phyloP scores from a whole-genome alignment of 345 rosid genomes.

The Populus ilicifolia region DNA sequence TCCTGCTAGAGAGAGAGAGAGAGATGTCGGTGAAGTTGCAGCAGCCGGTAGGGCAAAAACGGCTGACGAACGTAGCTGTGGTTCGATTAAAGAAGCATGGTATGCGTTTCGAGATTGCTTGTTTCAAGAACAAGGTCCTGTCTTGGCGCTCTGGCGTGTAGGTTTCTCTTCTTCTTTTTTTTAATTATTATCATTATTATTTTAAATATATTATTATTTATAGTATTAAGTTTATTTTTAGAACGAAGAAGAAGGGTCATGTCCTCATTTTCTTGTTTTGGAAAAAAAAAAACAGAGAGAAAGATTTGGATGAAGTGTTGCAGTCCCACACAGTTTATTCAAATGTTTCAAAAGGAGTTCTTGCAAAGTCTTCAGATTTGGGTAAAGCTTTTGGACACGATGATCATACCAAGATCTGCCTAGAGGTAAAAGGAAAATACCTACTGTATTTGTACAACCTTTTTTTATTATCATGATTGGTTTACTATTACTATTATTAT shows the following conservation, averaged over 20 bases:
- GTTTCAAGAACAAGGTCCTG: slow-evolving; percentile 97
- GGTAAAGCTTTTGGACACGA: slow-evolving; percentile 65
- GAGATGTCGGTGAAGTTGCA: slow-evolving; percentile 73
- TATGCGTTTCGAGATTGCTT: slow-evolving; percentile 91
- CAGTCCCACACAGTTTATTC: slow-evolving; percentile 91
- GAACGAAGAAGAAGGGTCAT: not conserved
- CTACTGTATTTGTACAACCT: not conserved
- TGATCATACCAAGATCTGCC: slow-evolving; percentile 70
- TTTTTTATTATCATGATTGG: not conserved
- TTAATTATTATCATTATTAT: not conserved
- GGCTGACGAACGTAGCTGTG: slow-evolving; percentile 93
- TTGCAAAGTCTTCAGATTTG: slow-evolving; percentile 84
- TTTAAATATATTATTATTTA: too few relatives aligned
- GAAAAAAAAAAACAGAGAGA: slow-evolving; percentile 51
- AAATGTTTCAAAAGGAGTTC: slow-evolving; percentile 89
- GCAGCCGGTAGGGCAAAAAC: slow-evolving; percentile 91
- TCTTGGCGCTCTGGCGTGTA: slow-evolving; percentile 98
- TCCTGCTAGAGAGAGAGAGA: not conserved
- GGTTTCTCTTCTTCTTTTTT: slow-evolving; percentile 17
- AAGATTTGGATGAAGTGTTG: slow-evolving; percentile 89
- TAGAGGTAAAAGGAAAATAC: slow-evolving; percentile 47
- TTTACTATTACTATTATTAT: not conserved
- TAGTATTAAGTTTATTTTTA: not conserved
- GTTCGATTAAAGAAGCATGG: slow-evolving; percentile 88
- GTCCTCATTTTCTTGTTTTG: not conserved